Evolutionary conservation across 2,329 filamentous ascomycete genomes (phyloP), one percentile per base, ranked within the genome.

Genomic region (Colletotrichum spaethianum): DNA sequence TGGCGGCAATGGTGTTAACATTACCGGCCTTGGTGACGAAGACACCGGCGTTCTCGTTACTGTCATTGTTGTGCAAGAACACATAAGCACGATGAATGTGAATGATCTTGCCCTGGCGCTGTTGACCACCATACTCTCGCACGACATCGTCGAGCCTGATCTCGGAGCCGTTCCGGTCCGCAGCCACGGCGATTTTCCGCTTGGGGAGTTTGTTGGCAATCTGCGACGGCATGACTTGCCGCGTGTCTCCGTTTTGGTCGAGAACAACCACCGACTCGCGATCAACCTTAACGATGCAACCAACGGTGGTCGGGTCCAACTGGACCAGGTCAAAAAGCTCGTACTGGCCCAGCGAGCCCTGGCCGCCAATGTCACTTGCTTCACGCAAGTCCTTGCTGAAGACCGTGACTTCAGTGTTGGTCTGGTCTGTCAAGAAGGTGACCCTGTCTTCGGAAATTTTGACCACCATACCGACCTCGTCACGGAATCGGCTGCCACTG

Each of bases 341-440:
- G 81, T 93, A 98, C 82, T 97, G 94, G 14, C 94, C 94, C n/a
- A 96, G 85, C 40, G 91, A 91, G 36, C 94, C 93, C 78, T 95
- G 92, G 20, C 94, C 95, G 74, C 95, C 95, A 76, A 95, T 94
- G 79, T 98, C 96, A 67, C 94, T 94, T 36, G 96, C 96, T 82
- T 98, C 94, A 76, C 97, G 91, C 73, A 99, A 85, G 84, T 99
- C 96, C 81, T 97, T 98, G 85, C 96, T 98, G 80, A 99, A 99
- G 42, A 99, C 96, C 0, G 95, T 98, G 76, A 99, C 95, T 80
- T 99, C 96, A 63, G 92, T 92, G 82, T 96, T 96, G 73, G 91
- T 96, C 80, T 96, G 94, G 83, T 99, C 96, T 59, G 94, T 98
- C 75, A 99, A 86, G 75, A 99, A 86, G 1, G 96, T 98, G 70